Base-by-base conservation (phyloP, 179 eudicot species). In the Spinacia oleracea region DNA sequence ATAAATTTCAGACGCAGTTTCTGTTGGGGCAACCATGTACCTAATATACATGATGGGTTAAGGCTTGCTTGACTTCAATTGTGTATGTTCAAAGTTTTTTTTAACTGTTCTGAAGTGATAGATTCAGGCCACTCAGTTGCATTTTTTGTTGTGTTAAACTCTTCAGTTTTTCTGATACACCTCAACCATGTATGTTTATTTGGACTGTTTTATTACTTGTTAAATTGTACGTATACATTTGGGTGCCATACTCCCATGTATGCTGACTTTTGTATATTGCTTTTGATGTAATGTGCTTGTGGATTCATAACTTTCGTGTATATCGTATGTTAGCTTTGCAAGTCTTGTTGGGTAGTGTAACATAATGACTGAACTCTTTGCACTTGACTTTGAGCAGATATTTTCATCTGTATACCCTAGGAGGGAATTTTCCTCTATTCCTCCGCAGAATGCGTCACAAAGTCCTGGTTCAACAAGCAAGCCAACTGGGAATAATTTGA, bases 401-500 rank as follows among this genome's bases (percentile, higher is more conserved):
- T 89, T 89, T 75, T 87, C 88, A 55, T 81, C 86, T 84, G 89
- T 84, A 83, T 84, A 86, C 78, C 78, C 84, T 68, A 85, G 86
- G 68, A 90, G 88, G 84, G 86, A 80, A 25, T 93, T 89, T 75
- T 93, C 98, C 45, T 89, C 84, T 58, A 74, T 79, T 38, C 78
- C 90, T 50, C 81, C 45, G 70, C 70, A 82, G 40, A 85, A 86
- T 84, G 89, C 48, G 11, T 79, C 89, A 56, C 85, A 84, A 40
- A 83, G 81, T 35, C 80, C 90, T 70, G 86, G 87, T 66, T 66
- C 89, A 53, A 77, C 89, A 16, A 84, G 80, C 74, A 86, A 85
- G 84, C 84, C 90, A 60, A 69, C 90, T 10, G 88, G 87, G 64
- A 86, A 82, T 50, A 73, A 55, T 31, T 42, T 85, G 45, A 67